Percentiles rank a stretch among this genome's conserved stretches.
Evolutionary conservation across 2,329 filamentous ascomycete genomes (phyloP).

Genomic region (Acrodontium crateriforme): DNA sequence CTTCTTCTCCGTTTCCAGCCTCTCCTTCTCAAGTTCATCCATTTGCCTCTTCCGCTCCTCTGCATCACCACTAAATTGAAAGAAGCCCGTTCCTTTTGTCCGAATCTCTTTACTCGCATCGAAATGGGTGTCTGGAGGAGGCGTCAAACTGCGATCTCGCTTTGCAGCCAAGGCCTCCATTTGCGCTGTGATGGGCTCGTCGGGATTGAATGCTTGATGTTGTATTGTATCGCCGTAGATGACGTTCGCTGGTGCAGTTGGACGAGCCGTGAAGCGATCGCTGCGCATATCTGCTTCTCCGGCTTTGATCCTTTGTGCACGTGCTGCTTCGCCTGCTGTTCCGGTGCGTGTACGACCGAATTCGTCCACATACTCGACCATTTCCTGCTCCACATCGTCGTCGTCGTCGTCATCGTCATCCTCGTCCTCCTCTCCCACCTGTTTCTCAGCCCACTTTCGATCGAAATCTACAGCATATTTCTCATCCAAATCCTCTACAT

Average conservation of each 20-base stretch:
- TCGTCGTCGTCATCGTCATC: constrained; percentile 27
- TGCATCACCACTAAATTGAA: constrained; percentile 70
- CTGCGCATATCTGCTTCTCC: constrained; percentile 41
- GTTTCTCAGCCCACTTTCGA: constrained; percentile 71
- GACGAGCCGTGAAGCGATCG: constrained; percentile 55
- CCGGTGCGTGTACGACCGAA: constrained; percentile 71
- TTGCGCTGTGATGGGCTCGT: constrained; percentile 45
- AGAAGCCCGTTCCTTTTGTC: constrained; percentile 82
- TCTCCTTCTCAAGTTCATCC: constrained; percentile 53
- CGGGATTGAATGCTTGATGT: constrained; percentile 65
- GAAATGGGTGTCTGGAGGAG: constrained; percentile 71
- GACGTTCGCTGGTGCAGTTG: constrained; percentile 51
- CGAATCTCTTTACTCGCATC: constrained; percentile 72
- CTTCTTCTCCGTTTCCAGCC: constrained; percentile 53
- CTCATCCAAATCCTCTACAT: constrained; percentile 50
- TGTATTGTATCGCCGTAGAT: constrained; percentile 84
- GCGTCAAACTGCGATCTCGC: constrained; percentile 66
- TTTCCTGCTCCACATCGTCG: constrained; percentile 38
- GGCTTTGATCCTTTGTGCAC: constrained; percentile 45
- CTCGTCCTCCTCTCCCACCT: constrained; percentile 29
- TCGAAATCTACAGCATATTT: constrained; percentile 79
- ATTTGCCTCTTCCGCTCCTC: constrained; percentile 58
- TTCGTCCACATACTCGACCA: constrained; percentile 83
- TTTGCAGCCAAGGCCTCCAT: constrained; percentile 70
- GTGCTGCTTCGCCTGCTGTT: constrained; percentile 54